phyloP scores from a whole-genome alignment of 2,329 filamentous ascomycete genomes.

The Aspergillus intermedius region DNA sequence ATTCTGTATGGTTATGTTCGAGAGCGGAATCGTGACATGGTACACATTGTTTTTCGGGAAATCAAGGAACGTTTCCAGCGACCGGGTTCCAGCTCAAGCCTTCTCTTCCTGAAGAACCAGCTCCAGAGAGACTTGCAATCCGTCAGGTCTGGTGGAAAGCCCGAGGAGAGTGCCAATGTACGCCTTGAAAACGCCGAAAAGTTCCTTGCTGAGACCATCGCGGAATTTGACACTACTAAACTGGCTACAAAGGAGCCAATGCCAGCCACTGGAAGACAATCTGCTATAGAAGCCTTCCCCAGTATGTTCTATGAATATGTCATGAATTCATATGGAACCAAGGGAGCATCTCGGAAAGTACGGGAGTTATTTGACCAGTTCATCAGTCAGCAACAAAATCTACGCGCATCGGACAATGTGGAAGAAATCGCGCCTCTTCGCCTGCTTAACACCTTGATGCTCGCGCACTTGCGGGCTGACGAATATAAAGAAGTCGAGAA shows the following conservation, averaged over 20 bases:
- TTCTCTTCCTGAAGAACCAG: conserved; percentile 31
- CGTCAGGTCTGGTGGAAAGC: conserved; percentile 8
- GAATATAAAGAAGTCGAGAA: conserved; percentile 56
- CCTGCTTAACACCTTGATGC: conserved; percentile 63
- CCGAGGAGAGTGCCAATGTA: conserved; percentile 8
- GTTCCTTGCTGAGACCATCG: conserved; percentile 32
- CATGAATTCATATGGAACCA: conserved; percentile 49
- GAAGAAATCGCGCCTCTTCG: conserved; percentile 43
- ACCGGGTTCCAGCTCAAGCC: conserved; percentile 25
- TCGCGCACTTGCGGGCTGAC: conserved; percentile 52
- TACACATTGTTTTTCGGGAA: conserved; percentile 45
- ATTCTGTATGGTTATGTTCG: conserved; percentile 46
- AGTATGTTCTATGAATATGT: conserved; percentile 50
- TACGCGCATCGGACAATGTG: conserved; percentile 7
- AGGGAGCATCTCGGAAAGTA: conserved; percentile 43
- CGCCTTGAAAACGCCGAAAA: conserved; percentile 30
- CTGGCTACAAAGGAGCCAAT: conserved; percentile 39
- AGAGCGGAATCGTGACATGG: conserved; percentile 43
- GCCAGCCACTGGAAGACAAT: conserved; percentile 25
- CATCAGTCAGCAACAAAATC: conserved; percentile 13
- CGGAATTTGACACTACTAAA: conserved; percentile 34
- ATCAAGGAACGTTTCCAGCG: conserved; percentile 31
- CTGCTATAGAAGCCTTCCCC: conserved; percentile 39
- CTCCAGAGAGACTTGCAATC: conserved; percentile 28
- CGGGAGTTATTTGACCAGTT: conserved; percentile 54